Evolutionary conservation across 208 protist genomes (phyloP).

Genomic region (Ichthyophonus hoferi): DNA sequence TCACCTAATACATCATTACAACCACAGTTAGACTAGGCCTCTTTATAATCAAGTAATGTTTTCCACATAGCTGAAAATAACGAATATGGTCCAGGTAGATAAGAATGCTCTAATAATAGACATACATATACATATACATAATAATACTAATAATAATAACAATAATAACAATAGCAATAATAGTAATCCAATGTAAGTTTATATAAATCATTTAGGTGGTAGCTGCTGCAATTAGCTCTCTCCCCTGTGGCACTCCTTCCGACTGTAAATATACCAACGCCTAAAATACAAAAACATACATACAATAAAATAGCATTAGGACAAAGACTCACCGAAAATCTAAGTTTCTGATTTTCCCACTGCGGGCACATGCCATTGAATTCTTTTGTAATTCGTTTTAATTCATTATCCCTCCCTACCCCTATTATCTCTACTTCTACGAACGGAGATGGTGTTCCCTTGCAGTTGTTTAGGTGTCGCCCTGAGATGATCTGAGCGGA

Average conservation of each 20-base stretch:
- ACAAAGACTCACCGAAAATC: neutral
- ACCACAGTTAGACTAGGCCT: too few species aligned
- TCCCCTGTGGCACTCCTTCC: neutral
- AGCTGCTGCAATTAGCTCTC: neutral
- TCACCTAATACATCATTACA: neutral
- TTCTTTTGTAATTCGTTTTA: neutral
- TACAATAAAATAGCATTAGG: neutral
- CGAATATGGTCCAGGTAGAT: too few species aligned
- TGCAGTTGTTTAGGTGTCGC: neutral
- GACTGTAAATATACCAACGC: neutral
- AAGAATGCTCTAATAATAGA: too few species aligned
- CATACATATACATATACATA: too few species aligned
- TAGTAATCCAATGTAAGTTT: neutral
- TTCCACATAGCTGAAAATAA: too few species aligned
- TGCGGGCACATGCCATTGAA: conserved; percentile 9
- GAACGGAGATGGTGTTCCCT: conserved; percentile 16
- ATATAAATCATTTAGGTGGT: neutral
- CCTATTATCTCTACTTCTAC: conserved; percentile 5
- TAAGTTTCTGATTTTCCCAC: conserved; percentile 6
- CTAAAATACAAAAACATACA: neutral
- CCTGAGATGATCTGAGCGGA: neutral
- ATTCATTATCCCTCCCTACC: neutral
- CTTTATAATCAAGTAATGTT: too few species aligned
- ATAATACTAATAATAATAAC: neutral
- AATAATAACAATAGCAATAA: neutral